A percentile compares a stretch with the other conserved stretches of the same genome.
Conservation (phyloP, 73 alveolate species). For the Stentor coeruleus region DNA sequence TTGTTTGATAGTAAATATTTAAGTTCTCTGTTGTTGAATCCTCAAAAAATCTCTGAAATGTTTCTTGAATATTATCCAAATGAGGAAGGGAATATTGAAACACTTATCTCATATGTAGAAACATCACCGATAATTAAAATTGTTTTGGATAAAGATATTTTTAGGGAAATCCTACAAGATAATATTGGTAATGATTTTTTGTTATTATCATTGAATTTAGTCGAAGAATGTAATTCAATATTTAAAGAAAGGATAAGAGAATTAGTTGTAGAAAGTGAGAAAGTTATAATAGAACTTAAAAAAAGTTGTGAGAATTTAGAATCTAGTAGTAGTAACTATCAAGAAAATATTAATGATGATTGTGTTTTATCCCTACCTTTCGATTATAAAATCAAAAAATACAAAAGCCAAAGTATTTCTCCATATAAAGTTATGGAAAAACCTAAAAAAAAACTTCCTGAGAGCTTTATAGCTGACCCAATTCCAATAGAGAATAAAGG, state of each 20-base stretch:
- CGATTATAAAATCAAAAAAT: neutral
- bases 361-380: neutral
- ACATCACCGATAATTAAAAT: neutral
- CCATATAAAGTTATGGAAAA: neutral
- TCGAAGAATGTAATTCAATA: neutral
- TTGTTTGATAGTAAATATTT: neutral
- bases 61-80: neutral
- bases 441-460: neutral
- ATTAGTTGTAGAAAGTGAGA: neutral
- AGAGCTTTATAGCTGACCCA: neutral
- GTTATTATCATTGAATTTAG: too few species aligned
- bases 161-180: neutral
- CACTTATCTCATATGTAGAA: neutral
- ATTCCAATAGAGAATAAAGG: too few species aligned
- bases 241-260: neutral
- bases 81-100: neutral
- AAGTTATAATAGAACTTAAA: neutral
- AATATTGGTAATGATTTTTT: neutral
- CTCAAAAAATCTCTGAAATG: neutral
- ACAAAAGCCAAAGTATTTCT: neutral
- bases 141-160: neutral
- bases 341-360: too few species aligned
- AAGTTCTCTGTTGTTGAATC: neutral
- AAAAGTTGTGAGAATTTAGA: neutral
- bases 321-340: neutral